Base-by-base conservation (phyloP, 208 protist species). In the Herpetomonas tarakana region DNA sequence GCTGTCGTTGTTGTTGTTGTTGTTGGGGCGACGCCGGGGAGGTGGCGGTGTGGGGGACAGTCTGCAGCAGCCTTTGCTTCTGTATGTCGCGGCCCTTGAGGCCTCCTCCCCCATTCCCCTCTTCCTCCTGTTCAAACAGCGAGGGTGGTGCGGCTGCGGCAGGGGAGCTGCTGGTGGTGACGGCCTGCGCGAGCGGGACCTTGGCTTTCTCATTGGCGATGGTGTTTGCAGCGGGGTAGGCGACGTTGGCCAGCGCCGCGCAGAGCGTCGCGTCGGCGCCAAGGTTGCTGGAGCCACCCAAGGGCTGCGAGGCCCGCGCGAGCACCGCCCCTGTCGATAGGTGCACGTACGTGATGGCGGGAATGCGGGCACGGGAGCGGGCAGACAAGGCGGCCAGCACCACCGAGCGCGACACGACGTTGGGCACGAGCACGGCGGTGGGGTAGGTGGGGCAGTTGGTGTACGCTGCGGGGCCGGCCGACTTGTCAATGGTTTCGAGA, bases 281-380 rank as follows among this genome's bases (percentile, higher is more conserved):
- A 28, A 88, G 46, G 22, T 54, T 45, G 6, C 58, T 11, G 3
- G 74, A 80, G 52, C 69, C 64, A 52, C 56, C 52, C 27, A 94
- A 71, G n/a, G 94, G 94, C 67, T 98, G 94, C 22, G 77, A 81
- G 58, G 69, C 86, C 28, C 95, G 77, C 0, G 76, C 82, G 1
- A 96, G 73, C 2, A 85, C 68, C 0, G 86, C 82, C 19, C 83
- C 73, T 2, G 71, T 83, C 31, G 70, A 59, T 24, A 85, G 66
- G 60, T 88, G 77, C 29, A 91, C 78, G 73, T 90, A 98, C 19
- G 82, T 83, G 1, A 97, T 54, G 3, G 72, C 81, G 18, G 91
- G 94, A 49, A 98, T 74, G 11, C 96, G 83, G 0, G 72, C 86
- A 16, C 81, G 80, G 19, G 81, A 86, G 41, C 96, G 86, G 51